Base-by-base conservation (phyloP, 2,329 filamentous ascomycete genomes). In the Aphanoascus verrucosus region DNA sequence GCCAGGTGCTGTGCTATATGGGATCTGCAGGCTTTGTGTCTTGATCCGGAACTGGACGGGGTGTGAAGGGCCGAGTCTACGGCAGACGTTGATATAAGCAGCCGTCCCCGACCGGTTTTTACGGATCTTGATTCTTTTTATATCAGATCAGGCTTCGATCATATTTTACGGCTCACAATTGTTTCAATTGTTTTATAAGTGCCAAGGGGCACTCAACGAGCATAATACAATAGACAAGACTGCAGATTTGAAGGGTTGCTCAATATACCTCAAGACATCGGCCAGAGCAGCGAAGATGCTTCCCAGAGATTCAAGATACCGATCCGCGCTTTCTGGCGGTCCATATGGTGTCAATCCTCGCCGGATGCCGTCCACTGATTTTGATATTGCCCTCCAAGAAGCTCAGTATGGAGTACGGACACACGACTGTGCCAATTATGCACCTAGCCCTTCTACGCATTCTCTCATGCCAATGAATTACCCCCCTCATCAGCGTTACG, bases 361-460 rank as follows among this genome's bases (percentile, higher is more conserved):
- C 43, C 49, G 34, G n/a, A 55, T 59, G 43, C 50, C 56, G n/a
- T 20, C 57, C 17, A 52, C 49, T n/a, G 59, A 61, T 44, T 56
- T 61, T 32, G 58, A 56, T 14, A 48, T 57, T 20, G 57, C 58
- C n/a, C 54, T 61, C 42, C 51, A 59, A 23, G 55, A 60, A 43
- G 55, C 57, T 12, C 59, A 59, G 35, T 46, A 55, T 15, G 59
- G 59, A 38, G 43, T 58, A 11, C 58, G 60, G 23, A 43, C 45
- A 15, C 52, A 53, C 15, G 58, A 59, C 28, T 60, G 53, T 35
- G 54, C 56, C 38, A 50, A 46, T 28, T 53, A 52, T 19, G 50
- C 43, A 38, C 46, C 42, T 12, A 9, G 28, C 15, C 44, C 37
- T 17, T 44, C 35, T 23, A 35, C n/a, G 2, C 35, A 34, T 28